A percentile compares a stretch with the other conserved stretches of the same genome.
phyloP scores from a whole-genome alignment of 768 basidiomycete species.

The Albatrellus ellisii region DNA sequence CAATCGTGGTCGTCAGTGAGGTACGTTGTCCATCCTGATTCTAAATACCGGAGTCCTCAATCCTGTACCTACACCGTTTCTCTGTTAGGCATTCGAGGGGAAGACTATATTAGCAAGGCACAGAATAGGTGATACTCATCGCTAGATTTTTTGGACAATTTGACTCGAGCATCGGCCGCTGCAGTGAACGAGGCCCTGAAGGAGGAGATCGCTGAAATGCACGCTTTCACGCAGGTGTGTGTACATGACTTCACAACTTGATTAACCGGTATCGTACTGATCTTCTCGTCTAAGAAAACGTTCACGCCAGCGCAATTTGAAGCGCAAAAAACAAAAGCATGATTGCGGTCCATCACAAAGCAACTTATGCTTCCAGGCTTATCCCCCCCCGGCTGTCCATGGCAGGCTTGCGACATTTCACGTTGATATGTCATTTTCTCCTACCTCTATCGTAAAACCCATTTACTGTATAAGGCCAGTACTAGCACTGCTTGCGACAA shows the following conservation, averaged over 20 bases:
- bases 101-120: slow-evolving; percentile 72
- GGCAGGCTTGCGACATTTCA: too few species aligned
- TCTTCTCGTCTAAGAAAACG: slow-evolving; percentile 40
- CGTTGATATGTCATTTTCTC: too few species aligned
- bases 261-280: not conserved
- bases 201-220: slow-evolving; percentile 63
- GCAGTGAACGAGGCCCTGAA: slow-evolving; percentile 71
- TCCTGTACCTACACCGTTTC: not conserved
- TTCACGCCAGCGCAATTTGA: slow-evolving; percentile 59
- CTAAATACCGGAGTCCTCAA: not conserved
- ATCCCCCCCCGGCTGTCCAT: too few species aligned
- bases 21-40: slow-evolving; percentile 23
- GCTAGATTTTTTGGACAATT: slow-evolving; percentile 14
- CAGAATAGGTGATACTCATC: slow-evolving; percentile 55
- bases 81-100: slow-evolving; percentile 54
- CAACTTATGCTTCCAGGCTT: too few species aligned
- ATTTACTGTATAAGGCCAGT: too few species aligned
- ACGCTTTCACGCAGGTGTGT: slow-evolving; percentile 78
- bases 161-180: not conserved
- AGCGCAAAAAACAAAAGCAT: slow-evolving; percentile 19
- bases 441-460: too few species aligned
- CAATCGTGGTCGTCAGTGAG: slow-evolving; percentile 65
- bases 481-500: too few species aligned
- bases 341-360: too few species aligned
- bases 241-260: not conserved